Percentiles rank a stretch among this genome's conserved stretches.
These are phyloP conservation scores for Solanum aculeatissimum DNA, from an alignment of 305 asterid species.

Conservation along the genomic window DNA sequence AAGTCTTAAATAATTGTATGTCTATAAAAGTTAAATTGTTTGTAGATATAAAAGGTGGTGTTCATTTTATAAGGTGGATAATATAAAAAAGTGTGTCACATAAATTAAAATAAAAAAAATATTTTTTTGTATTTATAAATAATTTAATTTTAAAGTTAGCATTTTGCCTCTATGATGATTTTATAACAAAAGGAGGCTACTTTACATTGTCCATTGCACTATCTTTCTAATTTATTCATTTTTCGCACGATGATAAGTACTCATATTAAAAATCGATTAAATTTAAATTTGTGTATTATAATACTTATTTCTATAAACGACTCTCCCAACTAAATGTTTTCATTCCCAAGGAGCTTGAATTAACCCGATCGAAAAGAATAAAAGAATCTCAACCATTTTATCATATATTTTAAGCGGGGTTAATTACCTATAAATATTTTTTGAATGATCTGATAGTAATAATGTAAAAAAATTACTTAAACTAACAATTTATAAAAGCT, in stretches of 20 bases:
- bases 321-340: neutral
- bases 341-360: no score
- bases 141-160: neutral
- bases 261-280: neutral
- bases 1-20: no score
- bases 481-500: no score
- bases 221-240: neutral
- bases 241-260: neutral
- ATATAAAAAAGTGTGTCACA: no score
- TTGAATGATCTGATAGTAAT: neutral
- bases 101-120: no score
- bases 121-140: neutral
- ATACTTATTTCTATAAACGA: neutral
- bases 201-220: neutral
- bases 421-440: neutral
- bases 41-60: no score
- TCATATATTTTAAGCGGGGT: neutral
- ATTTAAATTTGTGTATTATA: neutral
- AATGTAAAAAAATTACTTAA: neutral
- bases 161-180: neutral
- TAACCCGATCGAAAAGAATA: no score
- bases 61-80: no score
- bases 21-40: no score
- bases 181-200: neutral
- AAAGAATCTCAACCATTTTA: no score